Percentiles rank a stretch among this genome's conserved stretches.
phyloP scores from a whole-genome alignment of 768 basidiomycete genomes.

The Leccinum subtestaceum region DNA sequence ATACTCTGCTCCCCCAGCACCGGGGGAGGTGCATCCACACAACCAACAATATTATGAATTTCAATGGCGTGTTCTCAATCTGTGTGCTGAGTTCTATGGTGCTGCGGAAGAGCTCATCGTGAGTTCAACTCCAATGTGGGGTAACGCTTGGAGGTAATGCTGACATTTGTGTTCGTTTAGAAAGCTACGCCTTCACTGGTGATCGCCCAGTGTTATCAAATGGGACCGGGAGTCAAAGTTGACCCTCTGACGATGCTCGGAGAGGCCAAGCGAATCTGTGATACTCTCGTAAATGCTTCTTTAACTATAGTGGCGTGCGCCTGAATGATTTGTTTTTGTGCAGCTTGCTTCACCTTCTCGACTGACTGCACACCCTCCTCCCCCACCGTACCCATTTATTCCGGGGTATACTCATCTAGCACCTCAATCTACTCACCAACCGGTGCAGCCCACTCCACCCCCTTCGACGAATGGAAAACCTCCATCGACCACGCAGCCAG shows the following conservation, averaged over 20 bases:
- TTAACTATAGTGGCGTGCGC: not conserved
- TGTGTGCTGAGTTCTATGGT: slow-evolving; percentile 83
- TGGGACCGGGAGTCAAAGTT: slow-evolving; percentile 64
- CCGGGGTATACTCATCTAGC: slow-evolving; percentile 36
- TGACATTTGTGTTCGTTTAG: slow-evolving; percentile 25
- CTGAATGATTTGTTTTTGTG: slow-evolving; percentile 13
- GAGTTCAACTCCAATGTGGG: slow-evolving; percentile 32
- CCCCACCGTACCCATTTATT: slow-evolving; percentile 50
- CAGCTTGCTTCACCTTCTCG: slow-evolving; percentile 76
- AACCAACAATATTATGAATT: slow-evolving; percentile 84
- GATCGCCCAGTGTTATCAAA: slow-evolving; percentile 77
- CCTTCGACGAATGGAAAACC: slow-evolving; percentile 35
- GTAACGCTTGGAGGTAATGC: slow-evolving; percentile 6
- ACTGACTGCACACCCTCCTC: slow-evolving; percentile 63
- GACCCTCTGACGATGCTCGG: slow-evolving; percentile 72
- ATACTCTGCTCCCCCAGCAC: slow-evolving; percentile 39
- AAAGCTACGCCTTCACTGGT: slow-evolving; percentile 65
- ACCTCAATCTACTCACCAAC: slow-evolving; percentile 31
- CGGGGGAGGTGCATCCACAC: slow-evolving; percentile 53
- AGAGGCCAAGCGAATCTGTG: slow-evolving; percentile 77
- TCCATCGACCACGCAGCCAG: slow-evolving; percentile 31
- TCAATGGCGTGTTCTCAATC: slow-evolving; percentile 78
- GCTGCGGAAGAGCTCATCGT: slow-evolving; percentile 84
- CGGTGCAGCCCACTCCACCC: slow-evolving; percentile 36
- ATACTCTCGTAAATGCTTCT: slow-evolving; percentile 55